Percentiles rank a stretch among this genome's conserved stretches.
phyloP scores from a whole-genome alignment of 257 asterid species.

The Lavandula angustifolia region DNA sequence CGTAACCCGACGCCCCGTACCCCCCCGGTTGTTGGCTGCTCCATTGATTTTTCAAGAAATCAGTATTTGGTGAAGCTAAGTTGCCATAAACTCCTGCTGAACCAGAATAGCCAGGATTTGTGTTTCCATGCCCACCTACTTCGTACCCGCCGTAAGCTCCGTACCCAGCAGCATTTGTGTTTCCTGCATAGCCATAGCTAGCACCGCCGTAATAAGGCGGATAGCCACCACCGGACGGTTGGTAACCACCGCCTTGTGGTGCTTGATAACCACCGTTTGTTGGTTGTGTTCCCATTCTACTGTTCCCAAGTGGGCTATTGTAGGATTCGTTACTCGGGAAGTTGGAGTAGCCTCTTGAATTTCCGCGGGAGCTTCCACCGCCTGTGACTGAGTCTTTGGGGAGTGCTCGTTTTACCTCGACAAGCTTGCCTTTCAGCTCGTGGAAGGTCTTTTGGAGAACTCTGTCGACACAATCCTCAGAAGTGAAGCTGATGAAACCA shows the following conservation, averaged over 20 bases:
- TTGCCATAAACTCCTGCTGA: constrained; percentile 29
- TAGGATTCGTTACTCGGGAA: constrained; percentile 15
- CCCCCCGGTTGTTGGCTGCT: constrained; percentile 22
- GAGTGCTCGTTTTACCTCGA: constrained; percentile 51
- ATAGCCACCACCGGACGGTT: constrained; percentile 24
- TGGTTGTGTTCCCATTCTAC: constrained; percentile 24
- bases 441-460: constrained; percentile 45
- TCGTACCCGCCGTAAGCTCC: constrained; percentile 33
- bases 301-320: constrained; percentile 24
- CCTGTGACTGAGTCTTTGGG: constrained; percentile 42
- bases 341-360: constrained; percentile 33
- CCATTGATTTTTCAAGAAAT: constrained; percentile 34
- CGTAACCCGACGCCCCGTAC: constrained; percentile 30
- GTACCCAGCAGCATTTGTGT: constrained; percentile 22
- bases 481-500: constrained; percentile 48
- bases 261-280: constrained; percentile 21
- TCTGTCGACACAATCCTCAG: constrained; percentile 48
- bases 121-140: constrained; percentile 24
- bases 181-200: constrained; percentile 35
- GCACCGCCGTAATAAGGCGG: constrained; percentile 35
- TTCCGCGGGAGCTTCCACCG: constrained; percentile 33
- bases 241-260: not conserved
- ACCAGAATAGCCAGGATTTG: constrained; percentile 27
- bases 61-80: constrained; percentile 25
- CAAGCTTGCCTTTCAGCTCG: constrained; percentile 42